A percentile compares a stretch with the other conserved stretches of the same genome.
Evolutionary conservation across 108 stramenopile genomes (phyloP).

Genomic region (Epithemia pelagica): DNA sequence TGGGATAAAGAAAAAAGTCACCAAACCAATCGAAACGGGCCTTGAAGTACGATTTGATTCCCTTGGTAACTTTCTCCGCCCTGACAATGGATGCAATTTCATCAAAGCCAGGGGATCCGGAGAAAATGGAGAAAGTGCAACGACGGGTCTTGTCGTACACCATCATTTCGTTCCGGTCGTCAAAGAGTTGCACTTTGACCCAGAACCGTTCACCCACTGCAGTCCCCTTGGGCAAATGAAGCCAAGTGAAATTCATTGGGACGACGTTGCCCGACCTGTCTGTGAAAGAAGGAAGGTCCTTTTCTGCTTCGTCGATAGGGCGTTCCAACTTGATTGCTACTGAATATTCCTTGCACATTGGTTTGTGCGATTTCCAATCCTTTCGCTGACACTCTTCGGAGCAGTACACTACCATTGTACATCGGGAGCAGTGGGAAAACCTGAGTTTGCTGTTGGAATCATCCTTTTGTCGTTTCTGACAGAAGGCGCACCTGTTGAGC

Average conservation of each 20-base stretch:
- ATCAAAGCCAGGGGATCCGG: background rate
- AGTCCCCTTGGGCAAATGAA: conserved; percentile 12
- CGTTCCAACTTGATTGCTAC: background rate
- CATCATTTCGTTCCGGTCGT: background rate
- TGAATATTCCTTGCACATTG: conserved; percentile 9
- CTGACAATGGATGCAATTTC: conserved; percentile 1
- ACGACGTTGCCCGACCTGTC: background rate
- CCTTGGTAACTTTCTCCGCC: conserved; percentile 17
- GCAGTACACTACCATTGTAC: conserved; percentile 20
- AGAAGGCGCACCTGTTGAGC: background rate
- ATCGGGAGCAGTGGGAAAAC: conserved; percentile 22
- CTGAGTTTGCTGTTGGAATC: background rate
- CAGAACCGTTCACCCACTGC: conserved; percentile 17
- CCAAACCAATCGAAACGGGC: conserved; percentile 27
- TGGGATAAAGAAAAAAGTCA: conserved; percentile 19
- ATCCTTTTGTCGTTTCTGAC: conserved; percentile 9
- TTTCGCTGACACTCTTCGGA: conserved; percentile 19
- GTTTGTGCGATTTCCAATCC: conserved; percentile 34
- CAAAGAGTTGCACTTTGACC: conserved; percentile 22
- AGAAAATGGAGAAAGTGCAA: background rate
- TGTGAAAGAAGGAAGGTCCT: background rate
- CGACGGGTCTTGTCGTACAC: conserved; percentile 19
- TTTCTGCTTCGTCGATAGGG: background rate
- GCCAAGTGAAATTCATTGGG: background rate
- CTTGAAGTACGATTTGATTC: conserved; percentile 29